phyloP scores from a whole-genome alignment of 768 basidiomycete genomes.

The Pluteus cervinus region DNA sequence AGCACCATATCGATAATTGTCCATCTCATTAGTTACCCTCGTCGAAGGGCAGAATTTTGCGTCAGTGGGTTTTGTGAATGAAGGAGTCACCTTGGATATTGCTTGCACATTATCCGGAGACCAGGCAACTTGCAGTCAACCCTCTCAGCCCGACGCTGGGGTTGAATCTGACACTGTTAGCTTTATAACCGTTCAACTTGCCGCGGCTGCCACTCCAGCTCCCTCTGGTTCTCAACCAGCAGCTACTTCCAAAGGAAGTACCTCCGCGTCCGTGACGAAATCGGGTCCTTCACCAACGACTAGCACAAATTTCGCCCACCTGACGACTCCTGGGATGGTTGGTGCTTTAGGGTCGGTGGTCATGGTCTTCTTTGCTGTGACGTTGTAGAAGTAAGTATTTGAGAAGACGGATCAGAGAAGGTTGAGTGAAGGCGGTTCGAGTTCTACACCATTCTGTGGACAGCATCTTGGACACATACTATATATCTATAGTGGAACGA shows the following conservation, averaged over 20 bases:
- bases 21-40: slow-evolving; percentile 29
- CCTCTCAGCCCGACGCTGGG: neutral
- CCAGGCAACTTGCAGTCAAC: slow-evolving; percentile 16
- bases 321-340: too few relatives aligned
- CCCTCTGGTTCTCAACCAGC: too few relatives aligned
- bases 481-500: too few relatives aligned
- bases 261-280: neutral
- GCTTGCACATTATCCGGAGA: slow-evolving; percentile 17
- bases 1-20: slow-evolving; percentile 1
- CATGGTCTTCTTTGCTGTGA: too few relatives aligned
- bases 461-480: too few relatives aligned
- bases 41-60: slow-evolving; percentile 35
- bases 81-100: slow-evolving; percentile 18
- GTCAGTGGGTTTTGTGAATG: slow-evolving; percentile 28
- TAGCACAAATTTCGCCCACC: too few relatives aligned
- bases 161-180: neutral
- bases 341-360: too few relatives aligned
- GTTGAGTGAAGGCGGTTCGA: too few relatives aligned
- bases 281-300: neutral
- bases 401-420: too few relatives aligned
- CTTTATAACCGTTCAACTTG: neutral
- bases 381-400: too few relatives aligned
- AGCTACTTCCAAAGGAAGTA: too few relatives aligned
- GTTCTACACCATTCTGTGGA: too few relatives aligned
- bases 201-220: neutral